A percentile compares a stretch with the other conserved stretches of the same genome.
phyloP scores from a whole-genome alignment of 1,284 basidiomycete species.

The Spongispora temasekensis region DNA sequence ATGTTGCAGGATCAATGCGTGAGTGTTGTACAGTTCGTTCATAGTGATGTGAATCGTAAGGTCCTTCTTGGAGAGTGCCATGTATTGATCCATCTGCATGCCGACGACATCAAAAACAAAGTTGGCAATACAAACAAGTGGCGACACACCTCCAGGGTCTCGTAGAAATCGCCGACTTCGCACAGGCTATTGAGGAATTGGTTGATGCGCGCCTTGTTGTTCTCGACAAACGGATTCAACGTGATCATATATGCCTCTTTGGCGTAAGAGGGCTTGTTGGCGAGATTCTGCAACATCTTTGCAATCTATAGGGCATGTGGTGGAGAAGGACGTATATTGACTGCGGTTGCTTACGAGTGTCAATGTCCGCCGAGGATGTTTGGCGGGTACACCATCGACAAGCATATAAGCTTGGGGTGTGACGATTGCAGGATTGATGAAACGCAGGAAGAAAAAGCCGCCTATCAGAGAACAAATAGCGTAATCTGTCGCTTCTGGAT shows the following conservation, averaged over 20 bases:
- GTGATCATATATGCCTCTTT: constrained; percentile 99
- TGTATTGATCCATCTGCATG: constrained; percentile 96
- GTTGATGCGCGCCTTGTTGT: constrained; percentile 97
- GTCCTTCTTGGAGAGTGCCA: constrained; percentile 99
- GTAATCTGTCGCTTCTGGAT: constrained; percentile 96
- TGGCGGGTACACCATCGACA: constrained; percentile 95
- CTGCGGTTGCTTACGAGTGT: constrained; percentile 67
- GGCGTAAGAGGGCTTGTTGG: constrained; percentile 97
- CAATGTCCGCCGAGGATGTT: constrained; percentile 93
- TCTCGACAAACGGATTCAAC: constrained; percentile 97
- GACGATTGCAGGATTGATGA: constrained; percentile 99
- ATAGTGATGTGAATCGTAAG: constrained; percentile 98
- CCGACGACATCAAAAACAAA: not conserved
- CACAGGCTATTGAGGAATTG: constrained; percentile 95
- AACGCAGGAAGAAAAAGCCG: constrained; percentile 99
- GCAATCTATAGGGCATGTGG: constrained; percentile 69
- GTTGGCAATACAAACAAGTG: not conserved
- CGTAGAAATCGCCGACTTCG: constrained; percentile 99
- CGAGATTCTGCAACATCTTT: constrained; percentile 99
- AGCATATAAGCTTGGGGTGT: constrained; percentile 99
- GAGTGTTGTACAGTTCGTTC: constrained; percentile 98
- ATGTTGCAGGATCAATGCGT: constrained; percentile 92
- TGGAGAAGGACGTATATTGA: constrained; percentile 1
- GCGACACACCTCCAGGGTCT: constrained; percentile 85
- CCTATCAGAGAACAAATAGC: constrained; percentile 98